Evolutionary conservation across 2,329 filamentous ascomycete genomes (phyloP).

Genomic region (Hymenoscyphus salicellus): DNA sequence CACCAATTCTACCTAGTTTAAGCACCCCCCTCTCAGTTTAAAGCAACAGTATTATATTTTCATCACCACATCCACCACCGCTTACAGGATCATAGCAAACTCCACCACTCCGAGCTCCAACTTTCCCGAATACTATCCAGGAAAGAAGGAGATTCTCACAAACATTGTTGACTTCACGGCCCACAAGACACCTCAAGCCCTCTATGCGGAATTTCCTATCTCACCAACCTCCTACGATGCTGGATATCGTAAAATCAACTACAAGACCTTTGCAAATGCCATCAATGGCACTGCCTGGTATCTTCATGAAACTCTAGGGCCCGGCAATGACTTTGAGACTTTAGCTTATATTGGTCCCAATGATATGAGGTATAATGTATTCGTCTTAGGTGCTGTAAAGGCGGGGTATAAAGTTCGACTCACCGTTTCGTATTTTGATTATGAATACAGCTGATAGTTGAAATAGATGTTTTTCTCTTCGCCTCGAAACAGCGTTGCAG

Average conservation of each 20-base stretch:
- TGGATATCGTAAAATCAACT: constrained; percentile 20
- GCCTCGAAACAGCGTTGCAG: constrained; percentile 10
- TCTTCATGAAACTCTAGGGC: constrained; percentile 17
- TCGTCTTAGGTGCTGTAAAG: constrained; percentile 12
- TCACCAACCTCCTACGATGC: constrained; percentile 14
- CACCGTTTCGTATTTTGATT: not conserved
- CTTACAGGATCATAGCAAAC: not conserved
- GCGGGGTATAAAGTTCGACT: constrained; percentile 12
- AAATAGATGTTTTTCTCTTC: constrained; percentile 10
- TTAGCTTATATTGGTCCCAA: constrained; percentile 44
- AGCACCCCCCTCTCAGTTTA: not conserved
- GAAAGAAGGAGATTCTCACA: not conserved
- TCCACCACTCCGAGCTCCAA: not conserved
- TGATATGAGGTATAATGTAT: constrained; percentile 9
- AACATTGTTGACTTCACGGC: constrained; percentile 11
- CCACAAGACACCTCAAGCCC: constrained; percentile 7
- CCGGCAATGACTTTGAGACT: constrained; percentile 36
- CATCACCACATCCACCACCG: not conserved
- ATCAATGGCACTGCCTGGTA: constrained; percentile 27
- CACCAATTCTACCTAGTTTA: no score
- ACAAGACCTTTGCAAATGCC: constrained; percentile 23
- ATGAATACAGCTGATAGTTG: not conserved
- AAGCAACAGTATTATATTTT: not conserved
- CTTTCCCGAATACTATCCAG: not conserved
- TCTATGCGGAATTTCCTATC: constrained; percentile 18